phyloP scores from a whole-genome alignment of 306 rosid species.

The Begonia masoniana region DNA sequence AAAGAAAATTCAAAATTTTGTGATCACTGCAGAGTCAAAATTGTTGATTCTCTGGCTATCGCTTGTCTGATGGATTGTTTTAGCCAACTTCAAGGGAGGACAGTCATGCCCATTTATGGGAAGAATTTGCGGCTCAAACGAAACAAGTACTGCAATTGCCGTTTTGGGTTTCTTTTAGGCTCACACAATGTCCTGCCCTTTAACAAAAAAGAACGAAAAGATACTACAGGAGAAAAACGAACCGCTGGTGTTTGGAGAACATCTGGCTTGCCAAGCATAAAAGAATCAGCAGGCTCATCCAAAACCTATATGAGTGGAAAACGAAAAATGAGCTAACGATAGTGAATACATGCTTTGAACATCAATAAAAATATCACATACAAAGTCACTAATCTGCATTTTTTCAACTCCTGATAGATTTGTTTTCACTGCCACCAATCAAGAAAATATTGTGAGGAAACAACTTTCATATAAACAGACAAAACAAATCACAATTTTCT shows the following conservation, averaged over 20 bases:
- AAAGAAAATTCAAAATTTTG: too few relatives aligned
- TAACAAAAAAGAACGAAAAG: neutral
- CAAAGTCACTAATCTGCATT: slow-evolving; percentile 39
- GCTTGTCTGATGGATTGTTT: too few relatives aligned
- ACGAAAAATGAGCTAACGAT: slow-evolving; percentile 5
- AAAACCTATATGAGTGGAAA: slow-evolving; percentile 28
- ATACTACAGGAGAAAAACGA: slow-evolving; percentile 15
- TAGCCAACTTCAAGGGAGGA: too few relatives aligned
- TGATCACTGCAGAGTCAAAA: too few relatives aligned
- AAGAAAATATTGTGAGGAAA: slow-evolving; percentile 18
- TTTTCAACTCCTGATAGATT: slow-evolving; percentile 38
- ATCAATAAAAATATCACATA: slow-evolving; percentile 26
- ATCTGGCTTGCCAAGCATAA: slow-evolving; percentile 40
- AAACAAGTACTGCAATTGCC: too few relatives aligned
- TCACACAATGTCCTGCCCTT: too few relatives aligned
- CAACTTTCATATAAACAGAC: slow-evolving; percentile 1
- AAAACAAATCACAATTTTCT: neutral
- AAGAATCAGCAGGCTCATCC: slow-evolving; percentile 54
- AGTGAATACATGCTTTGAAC: neutral
- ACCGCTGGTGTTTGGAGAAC: slow-evolving; percentile 66
- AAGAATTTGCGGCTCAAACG: too few relatives aligned
- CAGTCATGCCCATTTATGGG: too few relatives aligned
- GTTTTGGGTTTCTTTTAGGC: too few relatives aligned
- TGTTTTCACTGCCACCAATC: slow-evolving; percentile 45
- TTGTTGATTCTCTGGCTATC: too few relatives aligned